Evolutionary conservation across 2,329 filamentous ascomycete species (phyloP).

Genomic region (Leptographium wingfieldii): DNA sequence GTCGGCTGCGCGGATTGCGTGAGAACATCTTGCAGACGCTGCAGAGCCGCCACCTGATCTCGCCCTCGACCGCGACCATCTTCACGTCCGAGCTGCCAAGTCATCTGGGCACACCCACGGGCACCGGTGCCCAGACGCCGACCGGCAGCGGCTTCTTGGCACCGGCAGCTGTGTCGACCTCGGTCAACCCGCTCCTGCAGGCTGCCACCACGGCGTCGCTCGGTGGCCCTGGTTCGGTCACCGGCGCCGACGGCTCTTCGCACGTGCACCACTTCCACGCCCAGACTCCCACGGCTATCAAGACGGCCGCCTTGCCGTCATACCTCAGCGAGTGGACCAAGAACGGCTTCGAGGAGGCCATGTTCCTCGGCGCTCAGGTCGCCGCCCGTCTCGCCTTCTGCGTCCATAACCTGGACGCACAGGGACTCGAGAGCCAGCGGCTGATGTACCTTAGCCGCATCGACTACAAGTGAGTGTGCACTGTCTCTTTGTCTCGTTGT

Average conservation of each 20-base stretch:
- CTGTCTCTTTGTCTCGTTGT: neutral
- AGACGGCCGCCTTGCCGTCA: slow-evolving; percentile 61
- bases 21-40: slow-evolving; percentile 77
- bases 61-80: slow-evolving; percentile 84
- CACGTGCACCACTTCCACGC: slow-evolving; percentile 42
- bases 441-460: slow-evolving; percentile 44
- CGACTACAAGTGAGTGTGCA: slow-evolving; percentile 44
- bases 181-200: slow-evolving; percentile 80
- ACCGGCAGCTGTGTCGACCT: slow-evolving; percentile 26
- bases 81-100: slow-evolving; percentile 96
- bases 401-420: slow-evolving; percentile 43
- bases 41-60: slow-evolving; percentile 72
- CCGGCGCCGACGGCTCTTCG: slow-evolving; percentile 26
- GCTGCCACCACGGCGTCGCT: slow-evolving; percentile 30
- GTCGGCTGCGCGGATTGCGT: slow-evolving; percentile 61
- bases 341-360: slow-evolving; percentile 64
- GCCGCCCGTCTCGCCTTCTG: slow-evolving; percentile 53
- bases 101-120: slow-evolving; percentile 79
- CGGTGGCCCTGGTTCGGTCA: slow-evolving; percentile 23
- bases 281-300: slow-evolving; percentile 74
- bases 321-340: slow-evolving; percentile 91
- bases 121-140: slow-evolving; percentile 85
- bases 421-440: slow-evolving; percentile 38
- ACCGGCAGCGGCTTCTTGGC: slow-evolving; percentile 47
- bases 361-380: slow-evolving; percentile 79